Evolutionary conservation across 805 yeast genomes (phyloP).

Genomic region (Saturnispora serradocipensis): DNA sequence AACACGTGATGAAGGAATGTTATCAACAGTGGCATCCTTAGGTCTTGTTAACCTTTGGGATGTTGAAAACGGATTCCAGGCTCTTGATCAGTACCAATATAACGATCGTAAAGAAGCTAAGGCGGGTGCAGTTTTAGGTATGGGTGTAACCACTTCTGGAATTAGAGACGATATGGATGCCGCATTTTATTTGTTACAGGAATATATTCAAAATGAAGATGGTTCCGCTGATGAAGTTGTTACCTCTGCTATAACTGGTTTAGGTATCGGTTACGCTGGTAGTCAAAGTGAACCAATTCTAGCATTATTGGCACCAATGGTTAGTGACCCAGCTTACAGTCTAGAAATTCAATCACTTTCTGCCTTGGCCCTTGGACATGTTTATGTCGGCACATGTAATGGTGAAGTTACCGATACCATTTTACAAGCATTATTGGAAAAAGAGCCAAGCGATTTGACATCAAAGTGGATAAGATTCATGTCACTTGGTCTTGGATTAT

Average conservation of each 20-base stretch:
- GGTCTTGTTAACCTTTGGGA: slow-evolving; percentile 93
- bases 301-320: slow-evolving; percentile 68
- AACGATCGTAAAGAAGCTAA: slow-evolving; percentile 79
- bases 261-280: slow-evolving; percentile 94
- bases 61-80: slow-evolving; percentile 78
- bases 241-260: slow-evolving; percentile 78
- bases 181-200: slow-evolving; percentile 77
- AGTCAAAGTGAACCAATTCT: slow-evolving; percentile 79
- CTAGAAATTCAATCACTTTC: slow-evolving; percentile 79
- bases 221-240: slow-evolving; percentile 58
- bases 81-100: slow-evolving; percentile 79
- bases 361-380: slow-evolving; percentile 86
- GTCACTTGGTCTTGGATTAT: slow-evolving; percentile 83
- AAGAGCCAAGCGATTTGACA: slow-evolving; percentile 66
- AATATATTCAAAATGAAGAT: slow-evolving; percentile 37
- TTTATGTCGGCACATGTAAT: slow-evolving; percentile 91
- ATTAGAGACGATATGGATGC: slow-evolving; percentile 96
- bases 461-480: slow-evolving; percentile 84
- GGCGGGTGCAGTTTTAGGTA: slow-evolving; percentile 95
- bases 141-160: slow-evolving; percentile 85
- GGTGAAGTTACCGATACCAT: slow-evolving; percentile 92
- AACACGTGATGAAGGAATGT: slow-evolving; percentile 87
- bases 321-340: slow-evolving; percentile 64
- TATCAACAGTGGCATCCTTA: slow-evolving; percentile 82
- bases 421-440: slow-evolving; percentile 80